Conservation (phyloP, 352 stramenopile genomes). For the Phytopythium sindhum region DNA sequence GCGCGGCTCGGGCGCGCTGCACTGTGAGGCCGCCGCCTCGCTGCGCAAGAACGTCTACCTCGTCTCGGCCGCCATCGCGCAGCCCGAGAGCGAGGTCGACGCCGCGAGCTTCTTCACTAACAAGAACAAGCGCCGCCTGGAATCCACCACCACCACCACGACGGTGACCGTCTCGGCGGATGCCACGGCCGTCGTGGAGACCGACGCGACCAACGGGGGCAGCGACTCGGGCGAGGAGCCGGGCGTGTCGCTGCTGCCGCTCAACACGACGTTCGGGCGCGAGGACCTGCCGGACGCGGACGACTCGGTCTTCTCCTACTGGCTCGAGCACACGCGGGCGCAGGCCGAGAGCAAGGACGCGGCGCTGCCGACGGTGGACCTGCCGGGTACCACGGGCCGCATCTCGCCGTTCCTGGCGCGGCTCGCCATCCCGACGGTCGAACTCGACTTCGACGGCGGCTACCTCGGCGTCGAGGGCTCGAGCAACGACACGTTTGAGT, state of each 20-base stretch:
- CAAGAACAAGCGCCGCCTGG: neutral
- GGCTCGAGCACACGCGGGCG: slow-evolving; percentile 53
- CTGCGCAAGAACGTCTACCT: slow-evolving; percentile 78
- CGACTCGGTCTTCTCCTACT: slow-evolving; percentile 70
- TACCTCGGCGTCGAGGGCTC: slow-evolving; percentile 65
- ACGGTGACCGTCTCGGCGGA: neutral
- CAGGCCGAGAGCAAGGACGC: slow-evolving; percentile 13
- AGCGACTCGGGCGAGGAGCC: neutral
- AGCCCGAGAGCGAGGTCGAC: slow-evolving; percentile 52
- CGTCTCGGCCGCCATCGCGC: slow-evolving; percentile 60
- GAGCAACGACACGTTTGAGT: slow-evolving; percentile 62
- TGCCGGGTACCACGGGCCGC: slow-evolving; percentile 42
- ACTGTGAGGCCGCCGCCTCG: slow-evolving; percentile 64
- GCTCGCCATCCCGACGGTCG: slow-evolving; percentile 66
- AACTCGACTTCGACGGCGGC: slow-evolving; percentile 66
- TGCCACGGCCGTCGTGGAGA: neutral
- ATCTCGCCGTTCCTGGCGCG: slow-evolving; percentile 72
- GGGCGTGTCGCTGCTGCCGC: slow-evolving; percentile 22
- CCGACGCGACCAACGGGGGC: neutral
- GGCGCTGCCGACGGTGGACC: slow-evolving; percentile 48
- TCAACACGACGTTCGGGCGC: slow-evolving; percentile 65
- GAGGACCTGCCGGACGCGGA: slow-evolving; percentile 59
- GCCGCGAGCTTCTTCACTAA: slow-evolving; percentile 47
- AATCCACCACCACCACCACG: neutral
- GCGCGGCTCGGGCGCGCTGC: slow-evolving; percentile 52